Evolutionary conservation across 352 stramenopile species (phyloP).

Genomic region (Globisporangium radiosum): DNA sequence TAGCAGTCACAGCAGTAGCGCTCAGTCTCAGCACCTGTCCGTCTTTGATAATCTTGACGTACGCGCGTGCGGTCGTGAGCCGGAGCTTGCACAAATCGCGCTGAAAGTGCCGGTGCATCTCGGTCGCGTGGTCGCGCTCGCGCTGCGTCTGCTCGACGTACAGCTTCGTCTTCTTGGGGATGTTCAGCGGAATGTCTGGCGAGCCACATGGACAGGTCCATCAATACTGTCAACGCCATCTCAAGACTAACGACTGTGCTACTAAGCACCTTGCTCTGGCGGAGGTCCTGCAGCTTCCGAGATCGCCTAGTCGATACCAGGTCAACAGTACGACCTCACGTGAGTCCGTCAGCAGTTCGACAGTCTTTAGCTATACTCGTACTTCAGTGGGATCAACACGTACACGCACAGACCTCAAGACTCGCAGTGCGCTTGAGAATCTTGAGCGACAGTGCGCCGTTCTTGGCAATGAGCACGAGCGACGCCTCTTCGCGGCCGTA

Average conservation of each 20-base stretch:
- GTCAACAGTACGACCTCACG: not conserved
- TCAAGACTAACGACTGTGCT: not conserved
- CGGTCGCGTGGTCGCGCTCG: constrained; percentile 82
- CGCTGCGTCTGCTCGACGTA: constrained; percentile 92
- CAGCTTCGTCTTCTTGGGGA: constrained; percentile 92
- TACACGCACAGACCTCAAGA: constrained; percentile 32
- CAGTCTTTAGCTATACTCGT: not conserved
- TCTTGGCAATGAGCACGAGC: constrained; percentile 76
- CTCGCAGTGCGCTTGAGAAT: constrained; percentile 86
- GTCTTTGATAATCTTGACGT: constrained; percentile 89
- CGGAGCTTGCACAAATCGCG: constrained; percentile 86
- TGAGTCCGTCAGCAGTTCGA: not conserved
- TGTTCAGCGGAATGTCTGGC: constrained; percentile 85
- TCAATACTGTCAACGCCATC: not conserved
- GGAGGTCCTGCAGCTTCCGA: constrained; percentile 68
- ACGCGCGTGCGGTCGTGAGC: constrained; percentile 78
- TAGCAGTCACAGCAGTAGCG: not conserved
- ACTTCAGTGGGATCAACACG: not conserved
- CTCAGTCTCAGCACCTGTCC: constrained; percentile 40
- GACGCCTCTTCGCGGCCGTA: constrained; percentile 87
- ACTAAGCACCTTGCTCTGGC: constrained; percentile 65
- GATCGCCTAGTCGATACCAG: constrained; percentile 20
- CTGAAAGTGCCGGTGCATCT: constrained; percentile 92
- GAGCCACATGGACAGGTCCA: no score
- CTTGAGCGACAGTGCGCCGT: constrained; percentile 73